phyloP scores from a whole-genome alignment of 345 rosid genomes.

The Eucalyptus virginea region DNA sequence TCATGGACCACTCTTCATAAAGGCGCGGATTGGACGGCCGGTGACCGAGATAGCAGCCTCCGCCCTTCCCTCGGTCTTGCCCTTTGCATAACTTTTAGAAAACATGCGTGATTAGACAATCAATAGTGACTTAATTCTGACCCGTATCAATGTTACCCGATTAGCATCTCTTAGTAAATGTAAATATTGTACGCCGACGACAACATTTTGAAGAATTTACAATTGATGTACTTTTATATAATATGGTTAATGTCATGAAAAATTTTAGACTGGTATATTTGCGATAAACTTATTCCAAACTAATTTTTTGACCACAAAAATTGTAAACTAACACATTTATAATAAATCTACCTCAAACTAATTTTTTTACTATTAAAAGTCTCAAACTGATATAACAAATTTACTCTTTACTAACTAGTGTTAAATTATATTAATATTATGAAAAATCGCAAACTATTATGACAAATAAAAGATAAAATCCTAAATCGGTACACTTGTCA shows the following conservation, averaged over 20 bases:
- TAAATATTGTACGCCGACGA: not conserved
- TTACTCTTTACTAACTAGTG: too few species aligned
- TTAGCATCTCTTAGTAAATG: not conserved
- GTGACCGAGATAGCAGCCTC: not conserved
- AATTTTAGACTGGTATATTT: fast-evolving
- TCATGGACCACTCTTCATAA: not conserved
- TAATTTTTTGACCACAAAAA: too few species aligned
- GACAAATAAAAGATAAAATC: fast-evolving
- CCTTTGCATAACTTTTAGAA: not conserved
- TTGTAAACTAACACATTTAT: too few species aligned
- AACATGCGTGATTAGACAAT: fast-evolving
- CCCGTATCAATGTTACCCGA: not conserved
- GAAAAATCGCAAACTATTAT: too few species aligned
- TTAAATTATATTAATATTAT: too few species aligned
- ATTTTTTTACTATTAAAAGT: too few species aligned
- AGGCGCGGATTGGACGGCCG: not conserved
- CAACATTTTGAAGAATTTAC: not conserved
- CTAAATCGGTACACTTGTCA: fast-evolving
- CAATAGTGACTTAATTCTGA: not conserved
- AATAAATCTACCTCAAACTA: too few species aligned
- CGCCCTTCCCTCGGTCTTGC: too few species aligned
- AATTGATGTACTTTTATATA: not conserved
- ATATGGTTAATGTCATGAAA: fast-evolving
- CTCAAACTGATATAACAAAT: too few species aligned
- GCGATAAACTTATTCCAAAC: too few species aligned